Evolutionary conservation across 306 rosid genomes (phyloP).

Genomic region (Argentina anserina): DNA sequence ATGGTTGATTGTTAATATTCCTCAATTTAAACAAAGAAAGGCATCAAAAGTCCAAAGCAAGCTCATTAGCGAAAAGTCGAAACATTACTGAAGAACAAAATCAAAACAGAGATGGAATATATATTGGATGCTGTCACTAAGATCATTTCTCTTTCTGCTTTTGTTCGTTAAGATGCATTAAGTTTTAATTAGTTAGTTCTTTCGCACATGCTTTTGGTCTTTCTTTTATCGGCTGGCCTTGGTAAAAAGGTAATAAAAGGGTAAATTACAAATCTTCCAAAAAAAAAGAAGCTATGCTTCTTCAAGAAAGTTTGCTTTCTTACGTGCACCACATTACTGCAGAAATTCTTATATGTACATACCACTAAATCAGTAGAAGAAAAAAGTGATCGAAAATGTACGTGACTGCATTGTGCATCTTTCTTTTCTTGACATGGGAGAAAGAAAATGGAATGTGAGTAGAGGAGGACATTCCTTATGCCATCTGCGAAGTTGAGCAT

Average conservation of each 20-base stretch:
- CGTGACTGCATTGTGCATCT: conserved; percentile 10
- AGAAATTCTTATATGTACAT: background rate
- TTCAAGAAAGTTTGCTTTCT: background rate
- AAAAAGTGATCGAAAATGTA: too few species aligned
- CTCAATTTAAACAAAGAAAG: conserved; percentile 23
- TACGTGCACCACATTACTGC: background rate
- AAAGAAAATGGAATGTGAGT: conserved; percentile 36
- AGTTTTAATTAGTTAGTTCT: background rate
- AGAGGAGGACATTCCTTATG: conserved; percentile 43
- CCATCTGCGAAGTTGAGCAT: conserved; percentile 41
- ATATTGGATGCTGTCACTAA: background rate
- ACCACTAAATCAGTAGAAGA: background rate
- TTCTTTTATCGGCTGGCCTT: background rate
- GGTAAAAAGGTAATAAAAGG: background rate
- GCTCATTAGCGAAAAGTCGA: conserved; percentile 26
- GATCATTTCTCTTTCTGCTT: background rate
- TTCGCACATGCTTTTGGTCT: background rate
- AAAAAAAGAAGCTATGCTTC: background rate
- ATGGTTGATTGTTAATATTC: conserved; percentile 35
- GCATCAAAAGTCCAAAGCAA: conserved; percentile 24
- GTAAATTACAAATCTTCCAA: background rate
- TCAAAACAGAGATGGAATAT: background rate
- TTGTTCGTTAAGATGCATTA: background rate
- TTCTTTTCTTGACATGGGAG: conserved; percentile 34
- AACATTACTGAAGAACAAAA: conserved; percentile 23